A percentile compares a stretch with the other conserved stretches of the same genome.
Conservation (phyloP, 352 stramenopile genomes). For the Phytophthora parvispora region DNA sequence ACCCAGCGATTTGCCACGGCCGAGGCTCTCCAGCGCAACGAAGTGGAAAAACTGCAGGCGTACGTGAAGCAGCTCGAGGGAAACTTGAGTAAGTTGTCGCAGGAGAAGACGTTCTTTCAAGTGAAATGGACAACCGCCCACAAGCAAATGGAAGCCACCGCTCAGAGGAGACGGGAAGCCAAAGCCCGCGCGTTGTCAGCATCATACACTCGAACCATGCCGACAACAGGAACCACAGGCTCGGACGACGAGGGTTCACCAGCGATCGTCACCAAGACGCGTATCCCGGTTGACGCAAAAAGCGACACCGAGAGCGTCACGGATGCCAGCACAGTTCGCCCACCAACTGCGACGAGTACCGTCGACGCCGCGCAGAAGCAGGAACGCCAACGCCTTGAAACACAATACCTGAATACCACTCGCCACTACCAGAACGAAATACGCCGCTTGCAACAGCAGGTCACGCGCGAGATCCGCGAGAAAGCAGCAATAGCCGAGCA, state of each 20-base stretch:
- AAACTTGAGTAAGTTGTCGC: conserved; percentile 53
- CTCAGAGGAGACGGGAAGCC: conserved; percentile 51
- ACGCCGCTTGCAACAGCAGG: conserved; percentile 67
- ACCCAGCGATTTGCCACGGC: conserved; percentile 46
- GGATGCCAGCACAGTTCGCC: conserved; percentile 39
- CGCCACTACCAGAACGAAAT: conserved; percentile 81
- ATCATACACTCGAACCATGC: conserved; percentile 30
- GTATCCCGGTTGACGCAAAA: not conserved
- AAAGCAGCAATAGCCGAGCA: conserved; percentile 62
- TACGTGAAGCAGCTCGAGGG: conserved; percentile 61
- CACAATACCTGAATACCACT: conserved; percentile 44
- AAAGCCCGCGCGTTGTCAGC: conserved; percentile 64
- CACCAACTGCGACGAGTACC: conserved; percentile 8
- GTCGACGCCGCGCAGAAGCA: conserved; percentile 5
- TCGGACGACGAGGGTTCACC: conserved; percentile 6
- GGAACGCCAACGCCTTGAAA: conserved; percentile 13
- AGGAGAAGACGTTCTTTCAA: conserved; percentile 60
- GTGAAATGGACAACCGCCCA: conserved; percentile 56
- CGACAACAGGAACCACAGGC: not conserved
- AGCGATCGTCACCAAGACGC: not conserved
- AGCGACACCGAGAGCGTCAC: conserved; percentile 48
- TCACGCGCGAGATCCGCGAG: conserved; percentile 55
- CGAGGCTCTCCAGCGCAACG: conserved; percentile 45
- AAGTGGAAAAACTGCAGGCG: conserved; percentile 57
- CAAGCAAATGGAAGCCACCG: conserved; percentile 49